phyloP scores from a whole-genome alignment of 768 basidiomycete genomes.

The Panaeolus papilionaceus region DNA sequence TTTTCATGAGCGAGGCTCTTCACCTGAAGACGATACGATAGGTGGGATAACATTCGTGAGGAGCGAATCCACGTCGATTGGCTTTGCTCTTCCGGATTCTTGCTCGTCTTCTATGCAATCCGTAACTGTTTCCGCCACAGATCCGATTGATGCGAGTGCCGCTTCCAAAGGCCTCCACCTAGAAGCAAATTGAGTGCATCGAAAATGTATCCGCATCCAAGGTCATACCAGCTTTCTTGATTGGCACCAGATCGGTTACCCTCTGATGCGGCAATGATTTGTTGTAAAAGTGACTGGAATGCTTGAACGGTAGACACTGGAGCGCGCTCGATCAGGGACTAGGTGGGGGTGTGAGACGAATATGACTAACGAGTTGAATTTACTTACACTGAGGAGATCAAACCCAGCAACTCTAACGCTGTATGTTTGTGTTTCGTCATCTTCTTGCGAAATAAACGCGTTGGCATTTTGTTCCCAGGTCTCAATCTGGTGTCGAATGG shows the following conservation, averaged over 20 bases:
- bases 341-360: not conserved
- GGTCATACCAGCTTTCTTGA: constrained; percentile 59
- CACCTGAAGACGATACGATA: constrained; percentile 74
- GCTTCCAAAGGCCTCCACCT: constrained; percentile 97
- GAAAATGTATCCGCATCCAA: constrained; percentile 3
- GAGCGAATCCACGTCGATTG: constrained; percentile 79
- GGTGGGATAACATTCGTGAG: constrained; percentile 83
- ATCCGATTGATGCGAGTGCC: constrained; percentile 79
- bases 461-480: constrained; percentile 91
- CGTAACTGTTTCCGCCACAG: constrained; percentile 76
- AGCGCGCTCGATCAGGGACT: constrained; percentile 65
- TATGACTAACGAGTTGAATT: not conserved
- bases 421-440: constrained; percentile 86
- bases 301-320: constrained; percentile 55
- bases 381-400: constrained; percentile 76
- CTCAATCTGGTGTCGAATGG: constrained; percentile 67
- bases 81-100: constrained; percentile 63
- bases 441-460: constrained; percentile 92
- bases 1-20: not conserved
- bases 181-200: constrained; percentile 16
- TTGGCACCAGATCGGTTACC: constrained; percentile 58
- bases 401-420: constrained; percentile 85
- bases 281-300: constrained; percentile 60
- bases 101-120: constrained; percentile 81
- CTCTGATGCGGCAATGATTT: constrained; percentile 63